Evolutionary conservation across 768 basidiomycete species (phyloP).

Genomic region (Mycena filopes): DNA sequence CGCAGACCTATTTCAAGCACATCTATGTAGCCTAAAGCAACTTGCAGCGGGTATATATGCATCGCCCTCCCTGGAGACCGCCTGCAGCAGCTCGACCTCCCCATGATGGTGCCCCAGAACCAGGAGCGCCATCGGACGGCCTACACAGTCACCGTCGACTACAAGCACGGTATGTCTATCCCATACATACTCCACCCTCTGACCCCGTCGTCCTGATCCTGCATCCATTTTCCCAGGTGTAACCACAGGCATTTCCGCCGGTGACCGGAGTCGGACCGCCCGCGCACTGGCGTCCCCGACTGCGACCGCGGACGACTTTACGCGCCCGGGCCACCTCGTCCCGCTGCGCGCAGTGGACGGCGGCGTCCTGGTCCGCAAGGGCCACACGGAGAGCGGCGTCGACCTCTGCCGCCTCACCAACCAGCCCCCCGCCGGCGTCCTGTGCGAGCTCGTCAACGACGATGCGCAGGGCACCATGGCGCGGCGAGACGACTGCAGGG

Average conservation of each 20-base stretch:
- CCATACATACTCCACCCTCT: not conserved
- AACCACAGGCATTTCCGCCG: conserved; percentile 96
- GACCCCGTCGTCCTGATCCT: not conserved
- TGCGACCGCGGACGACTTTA: conserved; percentile 74
- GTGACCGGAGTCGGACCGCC: conserved; percentile 91
- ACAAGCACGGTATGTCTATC: conserved; percentile 79
- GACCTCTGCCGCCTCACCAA: conserved; percentile 87
- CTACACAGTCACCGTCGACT: conserved; percentile 96
- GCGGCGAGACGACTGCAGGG: conserved; percentile 90
- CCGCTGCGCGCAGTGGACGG: conserved; percentile 89
- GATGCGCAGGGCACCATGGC: conserved; percentile 92
- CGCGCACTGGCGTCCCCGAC: conserved; percentile 79
- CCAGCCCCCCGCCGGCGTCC: conserved; percentile 77
- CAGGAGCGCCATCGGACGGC: conserved; percentile 93
- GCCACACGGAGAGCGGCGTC: conserved; percentile 92
- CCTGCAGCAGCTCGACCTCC: conserved; percentile 81
- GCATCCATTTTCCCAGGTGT: conserved; percentile 63
- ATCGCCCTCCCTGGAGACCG: conserved; percentile 82
- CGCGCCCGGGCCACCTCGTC: conserved; percentile 94
- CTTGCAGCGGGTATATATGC: conserved; percentile 90
- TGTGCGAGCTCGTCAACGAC: conserved; percentile 97
- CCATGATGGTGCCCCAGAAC: conserved; percentile 94
- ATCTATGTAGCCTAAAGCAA: conserved; percentile 8
- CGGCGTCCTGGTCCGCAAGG: conserved; percentile 87
- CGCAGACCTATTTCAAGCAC: conserved; percentile 41